Percentiles rank a stretch among this genome's conserved stretches.
These are phyloP conservation scores for Microthyrium microscopicum DNA, from an alignment of 2,329 filamentous ascomycete genomes.

Conservation along the genomic window DNA sequence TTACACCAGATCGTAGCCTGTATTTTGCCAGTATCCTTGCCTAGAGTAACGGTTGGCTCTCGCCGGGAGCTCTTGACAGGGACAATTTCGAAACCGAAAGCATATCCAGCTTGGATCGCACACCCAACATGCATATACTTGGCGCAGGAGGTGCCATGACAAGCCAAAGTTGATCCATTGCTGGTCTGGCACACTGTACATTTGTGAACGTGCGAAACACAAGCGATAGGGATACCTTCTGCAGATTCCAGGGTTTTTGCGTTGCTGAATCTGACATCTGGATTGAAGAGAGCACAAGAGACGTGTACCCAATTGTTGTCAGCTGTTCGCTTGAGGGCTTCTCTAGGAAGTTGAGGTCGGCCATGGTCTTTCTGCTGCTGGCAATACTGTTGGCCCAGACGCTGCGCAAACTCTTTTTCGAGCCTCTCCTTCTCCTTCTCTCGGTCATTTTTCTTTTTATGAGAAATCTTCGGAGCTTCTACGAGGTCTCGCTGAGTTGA, in stretches of 20 bases:
- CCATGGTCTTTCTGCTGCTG: conserved; percentile 71
- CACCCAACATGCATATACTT: conserved; percentile 71
- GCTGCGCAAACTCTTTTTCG: conserved; percentile 65
- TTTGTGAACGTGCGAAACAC: conserved; percentile 50
- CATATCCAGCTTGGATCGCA: conserved; percentile 66
- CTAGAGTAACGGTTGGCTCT: conserved; percentile 66
- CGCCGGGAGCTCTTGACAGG: conserved; percentile 79
- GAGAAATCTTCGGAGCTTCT: conserved; percentile 59
- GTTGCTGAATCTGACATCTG: conserved; percentile 84
- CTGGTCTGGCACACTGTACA: conserved; percentile 73
- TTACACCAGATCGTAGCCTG: conserved; percentile 84
- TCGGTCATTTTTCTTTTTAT: conserved; percentile 83
- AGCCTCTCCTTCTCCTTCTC: conserved; percentile 75
- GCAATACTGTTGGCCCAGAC: conserved; percentile 65
- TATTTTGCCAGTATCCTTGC: conserved; percentile 66
- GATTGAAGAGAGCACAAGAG: conserved; percentile 77
- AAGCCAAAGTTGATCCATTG: conserved; percentile 69
- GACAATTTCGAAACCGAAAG: conserved; percentile 76
- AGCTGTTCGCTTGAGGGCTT: conserved; percentile 81
- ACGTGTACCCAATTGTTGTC: conserved; percentile 99
- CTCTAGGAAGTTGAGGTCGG: conserved; percentile 67
- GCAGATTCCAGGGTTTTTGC: conserved; percentile 67
- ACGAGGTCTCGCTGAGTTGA: conserved; percentile 69
- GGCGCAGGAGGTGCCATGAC: conserved; percentile 53
- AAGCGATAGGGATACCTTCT: conserved; percentile 68